These are phyloP conservation scores for Podospora bellae-mahoneyi DNA, from an alignment of 495 filamentous ascomycete species.

Conservation along the genomic window DNA sequence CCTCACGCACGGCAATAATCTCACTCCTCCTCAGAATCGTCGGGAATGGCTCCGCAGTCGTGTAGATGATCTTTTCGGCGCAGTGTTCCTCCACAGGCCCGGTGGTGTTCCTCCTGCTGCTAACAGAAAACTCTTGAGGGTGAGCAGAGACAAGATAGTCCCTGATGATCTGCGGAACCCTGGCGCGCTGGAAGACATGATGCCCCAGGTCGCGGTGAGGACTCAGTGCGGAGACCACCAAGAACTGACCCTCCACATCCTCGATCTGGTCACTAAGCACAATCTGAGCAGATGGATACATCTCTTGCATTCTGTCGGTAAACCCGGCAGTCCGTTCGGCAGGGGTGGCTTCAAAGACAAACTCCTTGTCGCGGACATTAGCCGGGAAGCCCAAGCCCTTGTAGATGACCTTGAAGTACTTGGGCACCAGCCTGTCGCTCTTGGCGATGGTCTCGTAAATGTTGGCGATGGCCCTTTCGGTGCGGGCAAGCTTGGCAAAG, in stretches of 20 bases:
- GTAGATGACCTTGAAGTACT: conserved; percentile 91
- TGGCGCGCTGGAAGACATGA: conserved; percentile 82
- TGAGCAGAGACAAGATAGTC: conserved; percentile 78
- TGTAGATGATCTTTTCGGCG: conserved; percentile 84
- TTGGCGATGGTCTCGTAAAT: conserved; percentile 86
- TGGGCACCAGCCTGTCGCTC: conserved; percentile 69
- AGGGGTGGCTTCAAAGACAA: conserved; percentile 79
- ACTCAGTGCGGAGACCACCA: conserved; percentile 77
- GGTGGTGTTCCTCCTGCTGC: conserved; percentile 61
- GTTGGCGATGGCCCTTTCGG: conserved; percentile 86
- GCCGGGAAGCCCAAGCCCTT: conserved; percentile 85
- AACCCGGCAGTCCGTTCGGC: conserved; percentile 76
- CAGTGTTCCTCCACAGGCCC: conserved; percentile 66
- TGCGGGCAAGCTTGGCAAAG: conserved; percentile 83
- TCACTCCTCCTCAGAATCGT: conserved; percentile 88
- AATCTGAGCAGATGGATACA: conserved; percentile 85
- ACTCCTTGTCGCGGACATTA: conserved; percentile 82
- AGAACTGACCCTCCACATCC: conserved; percentile 84
- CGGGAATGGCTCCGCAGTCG: conserved; percentile 81
- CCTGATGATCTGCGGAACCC: conserved; percentile 74
- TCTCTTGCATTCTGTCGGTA: conserved; percentile 87
- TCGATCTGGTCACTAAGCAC: conserved; percentile 66
- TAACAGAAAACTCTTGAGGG: conserved; percentile 70
- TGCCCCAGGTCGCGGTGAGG: conserved; percentile 78
- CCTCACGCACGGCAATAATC: conserved; percentile 61